Base-by-base conservation (phyloP, 352 stramenopile genomes). In the Phytophthora hibernalis region DNA sequence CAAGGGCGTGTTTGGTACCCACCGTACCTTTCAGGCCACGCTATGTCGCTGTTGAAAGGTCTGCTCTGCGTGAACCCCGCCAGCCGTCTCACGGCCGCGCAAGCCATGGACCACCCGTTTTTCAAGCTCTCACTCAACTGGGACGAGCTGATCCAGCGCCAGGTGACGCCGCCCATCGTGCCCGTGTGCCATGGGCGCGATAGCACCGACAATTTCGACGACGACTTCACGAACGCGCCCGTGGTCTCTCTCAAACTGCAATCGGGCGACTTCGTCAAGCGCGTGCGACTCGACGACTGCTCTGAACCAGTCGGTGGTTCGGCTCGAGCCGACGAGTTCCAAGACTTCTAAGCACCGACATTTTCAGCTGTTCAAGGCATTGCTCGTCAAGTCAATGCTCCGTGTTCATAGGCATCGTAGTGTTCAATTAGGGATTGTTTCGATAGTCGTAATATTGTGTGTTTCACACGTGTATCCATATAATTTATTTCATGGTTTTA, bases 141-240 rank as follows among this genome's bases (percentile, higher is more conserved):
- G 87, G 58, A 86, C 44, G 71, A 88, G 18, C 57, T 95, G 24
- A 64, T 88, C 26, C 77, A 85, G 54, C 82, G 84, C 57, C 79
- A 91, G 30, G 66, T 92, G 30, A 42, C 57, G 26, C 87, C 87
- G 22, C 87, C 87, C 31, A 89, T 95, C 33, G 70, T 87, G 8
- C 87, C 85, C 2, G 52, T 76, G n/a, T 87, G 79, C 45, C 48
- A 53, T 31, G 79, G 80, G 38, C 50, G 62, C 66, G 85, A 92
- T n/a, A 90, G 78, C 68, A 93, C 83, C 9, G 70, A 85, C 31
- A 93, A 95, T 70, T 95, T 95, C 68, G 87, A 95, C 81, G 84
- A 93, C 66, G 87, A 87, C 54, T 95, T 93, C 62, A 95, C 87
- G 35, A 83, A 55, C 33, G 80, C 85, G 42, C 80, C 77, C 0